Base-by-base conservation (phyloP, 106 monocot species). In the Acorus calamus region DNA sequence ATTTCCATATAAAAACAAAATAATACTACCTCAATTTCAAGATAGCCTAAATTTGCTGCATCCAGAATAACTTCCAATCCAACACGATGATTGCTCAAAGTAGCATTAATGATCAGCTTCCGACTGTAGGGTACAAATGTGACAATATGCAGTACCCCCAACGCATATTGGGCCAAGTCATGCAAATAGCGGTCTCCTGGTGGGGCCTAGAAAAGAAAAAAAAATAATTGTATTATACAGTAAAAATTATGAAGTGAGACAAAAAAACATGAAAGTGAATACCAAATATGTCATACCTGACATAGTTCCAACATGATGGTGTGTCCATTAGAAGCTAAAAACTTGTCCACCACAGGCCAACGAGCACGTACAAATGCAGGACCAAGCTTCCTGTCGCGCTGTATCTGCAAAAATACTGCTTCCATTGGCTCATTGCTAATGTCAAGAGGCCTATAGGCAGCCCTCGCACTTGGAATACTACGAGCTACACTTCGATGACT, bases 391-490 rank as follows among this genome's bases (percentile, higher is more conserved):
- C 96, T 84, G 66, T 96, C 96, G 44, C 91, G 81, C 74, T 96
- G 91, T 66, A 91, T 90, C 60, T 83, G 96, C 52, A 76, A 73
- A 65, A 91, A 88, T 28, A 96, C 80, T 11, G 82, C 65, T 66
- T 96, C 96, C 84, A 96, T 87, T 11, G 87, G 87, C 72, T 96
- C 96, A 77, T 81, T 91, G 71, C 91, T 88, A 53, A 96, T 87
- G 72, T 96, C 96, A 50, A 96, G 74, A 55, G 91, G 96, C 79
- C 85, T 91, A 73, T 91, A 88, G 3, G 78, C 84, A 66, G 82
- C 78, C 57, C 91, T 90, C 53, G 80, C 80, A 69, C 77, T 82
- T 11, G 84, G 65, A 50, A 54, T 84, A 74, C 72, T 81, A 42
- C 96, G 76, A 7, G 76, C 85, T 44, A 78, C 50, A 43, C 84